Evolutionary conservation across 352 stramenopile genomes (phyloP), one percentile per base, ranked within the genome.

Genomic region (Phytophthora fragariaefolia): DNA sequence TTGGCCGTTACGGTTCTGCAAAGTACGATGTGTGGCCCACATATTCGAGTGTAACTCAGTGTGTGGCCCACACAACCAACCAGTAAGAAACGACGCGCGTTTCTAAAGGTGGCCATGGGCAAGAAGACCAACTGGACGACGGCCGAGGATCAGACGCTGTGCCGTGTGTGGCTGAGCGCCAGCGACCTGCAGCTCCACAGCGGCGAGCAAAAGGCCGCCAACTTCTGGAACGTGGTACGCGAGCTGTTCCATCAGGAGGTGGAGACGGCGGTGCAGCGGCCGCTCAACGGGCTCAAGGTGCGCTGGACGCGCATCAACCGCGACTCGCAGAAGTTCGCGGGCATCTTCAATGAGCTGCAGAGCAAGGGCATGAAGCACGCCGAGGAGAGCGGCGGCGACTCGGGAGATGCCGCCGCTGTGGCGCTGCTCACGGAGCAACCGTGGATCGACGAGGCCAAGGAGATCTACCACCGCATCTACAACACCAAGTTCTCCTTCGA

Each of bases 81-180:
- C 30, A 12, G 30, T 36, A 36, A 36, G 30, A 36, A 36, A 36
- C n/a, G n/a, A n/a, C n/a, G n/a, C n/a, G n/a, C 30, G 12, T 36
- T 36, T 36, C 30, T 36, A 36, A 36, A 36, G 30, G 17, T 5
- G 6, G 15, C 2, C 45, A 91, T 93, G 85, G 85, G 85, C 49
- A 93, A 91, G 80, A 93, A 93, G 73, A 89, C 82, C 32, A 93
- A 93, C 58, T 92, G 85, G 83, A 84, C 74, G 1, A 38, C 73
- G 28, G 54, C 71, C 10, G 85, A 93, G 63, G 82, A 93, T 48
- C 74, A 84, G 71, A 74, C 80, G 55, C 76, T 93, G 26, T 92
- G 83, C 50, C 85, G 82, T 50, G 81, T 82, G 49, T 93, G 85
- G 85, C 69, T 91, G 34, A 79, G 65, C 40, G 83, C 83, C 47